phyloP scores from a whole-genome alignment of 2,329 filamentous ascomycete species.

The Graphilbum fragrans region DNA sequence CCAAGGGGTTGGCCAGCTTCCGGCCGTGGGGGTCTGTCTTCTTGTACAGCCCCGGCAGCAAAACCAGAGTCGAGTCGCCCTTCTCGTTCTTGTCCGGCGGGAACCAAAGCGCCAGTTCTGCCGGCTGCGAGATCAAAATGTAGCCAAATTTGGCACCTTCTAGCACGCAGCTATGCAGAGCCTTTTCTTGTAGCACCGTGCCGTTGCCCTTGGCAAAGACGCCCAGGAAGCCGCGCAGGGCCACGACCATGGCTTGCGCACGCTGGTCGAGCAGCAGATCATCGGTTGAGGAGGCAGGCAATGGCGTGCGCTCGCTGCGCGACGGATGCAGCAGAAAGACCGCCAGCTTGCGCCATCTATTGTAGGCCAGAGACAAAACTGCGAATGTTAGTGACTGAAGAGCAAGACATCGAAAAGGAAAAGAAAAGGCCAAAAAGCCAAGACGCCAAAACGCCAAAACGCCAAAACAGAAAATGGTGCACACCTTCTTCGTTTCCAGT shows the following conservation, averaged over 20 bases:
- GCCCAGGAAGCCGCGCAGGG: constrained; percentile 21
- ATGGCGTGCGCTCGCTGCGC: constrained; percentile 22
- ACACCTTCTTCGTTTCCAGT: constrained; percentile 18
- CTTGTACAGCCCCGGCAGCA: constrained; percentile 3
- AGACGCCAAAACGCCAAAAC: not conserved
- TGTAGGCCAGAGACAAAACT: constrained; percentile 21
- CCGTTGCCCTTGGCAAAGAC: constrained; percentile 19
- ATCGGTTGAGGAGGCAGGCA: constrained; percentile 17
- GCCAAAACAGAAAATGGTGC: not conserved
- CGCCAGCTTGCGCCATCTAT: constrained; percentile 28
- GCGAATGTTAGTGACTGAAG: not conserved
- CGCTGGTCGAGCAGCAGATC: constrained; percentile 16
- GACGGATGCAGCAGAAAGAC: constrained; percentile 27
- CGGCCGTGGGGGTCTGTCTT: constrained; percentile 4
- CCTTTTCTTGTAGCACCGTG: constrained; percentile 19
- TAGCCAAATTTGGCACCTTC: constrained; percentile 29
- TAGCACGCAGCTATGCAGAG: constrained; percentile 25
- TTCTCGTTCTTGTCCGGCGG: not conserved
- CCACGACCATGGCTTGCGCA: constrained; percentile 18
- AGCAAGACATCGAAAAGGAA: not conserved
- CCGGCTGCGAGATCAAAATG: constrained; percentile 27
- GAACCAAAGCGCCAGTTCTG: constrained; percentile 16
- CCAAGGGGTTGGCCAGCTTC: not conserved
- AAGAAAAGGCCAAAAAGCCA: not conserved
- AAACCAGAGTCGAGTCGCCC: not conserved